Evolutionary conservation across 306 rosid genomes (phyloP).

Genomic region (Pueraria montana): DNA sequence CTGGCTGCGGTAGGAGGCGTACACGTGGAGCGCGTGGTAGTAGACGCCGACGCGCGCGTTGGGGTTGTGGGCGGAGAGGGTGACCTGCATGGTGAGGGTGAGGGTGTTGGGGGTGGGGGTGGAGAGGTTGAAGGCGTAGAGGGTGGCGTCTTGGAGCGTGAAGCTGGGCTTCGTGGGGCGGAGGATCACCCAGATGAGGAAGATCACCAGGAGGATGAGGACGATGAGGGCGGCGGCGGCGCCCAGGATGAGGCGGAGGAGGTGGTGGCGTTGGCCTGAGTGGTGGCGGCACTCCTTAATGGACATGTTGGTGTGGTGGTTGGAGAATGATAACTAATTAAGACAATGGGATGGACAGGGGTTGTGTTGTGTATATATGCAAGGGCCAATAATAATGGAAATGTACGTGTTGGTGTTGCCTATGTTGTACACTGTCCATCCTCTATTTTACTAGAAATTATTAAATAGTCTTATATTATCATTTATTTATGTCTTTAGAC

Average conservation of each 20-base stretch:
- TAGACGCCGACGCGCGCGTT: constrained; percentile 70
- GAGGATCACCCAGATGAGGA: constrained; percentile 68
- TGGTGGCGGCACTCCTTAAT: constrained; percentile 65
- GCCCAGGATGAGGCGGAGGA: constrained; percentile 44
- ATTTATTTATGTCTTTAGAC: too few species aligned
- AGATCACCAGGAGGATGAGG: constrained; percentile 52
- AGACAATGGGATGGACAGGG: neutral
- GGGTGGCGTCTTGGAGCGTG: constrained; percentile 75
- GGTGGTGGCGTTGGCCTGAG: neutral
- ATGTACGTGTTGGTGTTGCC: neutral
- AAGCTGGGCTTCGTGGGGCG: constrained; percentile 72
- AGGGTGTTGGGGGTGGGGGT: constrained; percentile 54
- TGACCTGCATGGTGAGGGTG: constrained; percentile 62
- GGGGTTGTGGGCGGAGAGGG: constrained; percentile 69
- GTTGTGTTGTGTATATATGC: neutral
- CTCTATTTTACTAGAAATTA: too few species aligned
- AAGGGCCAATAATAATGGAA: neutral
- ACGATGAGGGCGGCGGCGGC: neutral
- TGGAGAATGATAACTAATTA: too few species aligned
- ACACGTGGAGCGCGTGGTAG: constrained; percentile 55
- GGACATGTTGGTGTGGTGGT: constrained; percentile 52
- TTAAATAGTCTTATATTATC: too few species aligned
- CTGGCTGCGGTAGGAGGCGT: constrained; percentile 69
- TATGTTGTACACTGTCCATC: neutral
- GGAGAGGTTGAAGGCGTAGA: constrained; percentile 67